Base-by-base conservation (phyloP, 805 yeast species). In the Grigorovia transvaalensis region DNA sequence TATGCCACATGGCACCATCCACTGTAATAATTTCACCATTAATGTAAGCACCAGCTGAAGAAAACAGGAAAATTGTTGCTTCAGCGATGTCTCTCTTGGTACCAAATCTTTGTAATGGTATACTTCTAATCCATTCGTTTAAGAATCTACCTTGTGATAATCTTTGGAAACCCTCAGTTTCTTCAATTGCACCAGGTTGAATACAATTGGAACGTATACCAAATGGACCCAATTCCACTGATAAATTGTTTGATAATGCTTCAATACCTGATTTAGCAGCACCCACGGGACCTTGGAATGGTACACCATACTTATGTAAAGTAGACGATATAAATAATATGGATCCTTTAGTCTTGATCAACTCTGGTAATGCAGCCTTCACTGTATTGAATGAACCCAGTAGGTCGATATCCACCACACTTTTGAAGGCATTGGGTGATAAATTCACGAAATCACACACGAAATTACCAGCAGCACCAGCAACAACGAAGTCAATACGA, bases 241-340 rank as follows among this genome's bases (percentile, higher is more conserved):
- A 95, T 53, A 90, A 69, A 1, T 89, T 84, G 57, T 84, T 82
- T 29, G 88, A 80, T 41, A 90, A 72, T 2, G 96, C 95, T 66
- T 91, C 98, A 44, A 91, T 77, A 27, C 96, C 98, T 1, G 97
- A 96, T 69, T 91, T 91, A 2, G 97, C 97, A 0, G 97, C 96
- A 6, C 90, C 84, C 2, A 89, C 96, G 62, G 91, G 97, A 6
- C 81, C 61, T 69, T 91, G 97, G 71, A 85, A 81, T 13, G 96
- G 96, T 30, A 85, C 80, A 11, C 97, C 97, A 59, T 81, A 78
- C 67, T 86, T 87, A 69, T 91, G 97, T 54, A 91, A 75, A 1
- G 97, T 90, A 1, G 98, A 95, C 48, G 90, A 79, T 18, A 91
- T 86, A 59, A 90, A 88, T 12, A 90, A 58, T 15, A 88, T 73